These are phyloP conservation scores for Solanum peruvianum DNA, from an alignment of 257 asterid species.

Conservation along the genomic window DNA sequence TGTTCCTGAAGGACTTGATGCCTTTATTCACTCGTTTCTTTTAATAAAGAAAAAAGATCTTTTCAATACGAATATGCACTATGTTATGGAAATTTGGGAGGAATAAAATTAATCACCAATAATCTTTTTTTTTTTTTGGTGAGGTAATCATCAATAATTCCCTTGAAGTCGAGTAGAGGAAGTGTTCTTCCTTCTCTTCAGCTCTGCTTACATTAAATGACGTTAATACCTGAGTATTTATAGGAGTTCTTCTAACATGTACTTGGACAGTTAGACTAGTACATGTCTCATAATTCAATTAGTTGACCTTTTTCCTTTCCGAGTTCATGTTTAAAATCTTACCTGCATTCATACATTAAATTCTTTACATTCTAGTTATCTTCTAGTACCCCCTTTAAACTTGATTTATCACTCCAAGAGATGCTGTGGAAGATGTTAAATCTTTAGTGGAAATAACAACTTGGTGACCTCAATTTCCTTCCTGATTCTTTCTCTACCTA, in stretches of 20 bases:
- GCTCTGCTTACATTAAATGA: background rate
- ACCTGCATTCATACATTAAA: background rate
- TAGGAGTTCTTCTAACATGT: background rate
- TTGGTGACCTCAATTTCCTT: background rate
- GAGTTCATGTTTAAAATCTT: background rate
- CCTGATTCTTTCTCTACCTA: background rate
- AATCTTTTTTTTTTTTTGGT: background rate
- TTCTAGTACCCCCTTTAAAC: background rate
- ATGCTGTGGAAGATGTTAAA: background rate
- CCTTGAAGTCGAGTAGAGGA: background rate
- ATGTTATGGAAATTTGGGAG: background rate
- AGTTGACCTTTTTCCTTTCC: background rate
- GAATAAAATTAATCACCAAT: background rate
- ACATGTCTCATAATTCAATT: background rate
- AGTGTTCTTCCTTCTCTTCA: background rate
- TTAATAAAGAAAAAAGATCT: background rate
- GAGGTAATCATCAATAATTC: background rate
- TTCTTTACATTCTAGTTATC: background rate
- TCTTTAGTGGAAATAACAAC: background rate
- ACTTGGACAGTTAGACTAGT: background rate
- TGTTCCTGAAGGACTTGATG: background rate
- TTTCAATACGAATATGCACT: background rate
- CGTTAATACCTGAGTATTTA: background rate
- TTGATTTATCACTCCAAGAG: background rate
- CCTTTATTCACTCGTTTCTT: background rate